Percentiles rank a stretch among this genome's conserved stretches.
These are phyloP conservation scores for Paramarasmius palmivorus DNA, from an alignment of 1,284 basidiomycete genomes.

Conservation along the genomic window DNA sequence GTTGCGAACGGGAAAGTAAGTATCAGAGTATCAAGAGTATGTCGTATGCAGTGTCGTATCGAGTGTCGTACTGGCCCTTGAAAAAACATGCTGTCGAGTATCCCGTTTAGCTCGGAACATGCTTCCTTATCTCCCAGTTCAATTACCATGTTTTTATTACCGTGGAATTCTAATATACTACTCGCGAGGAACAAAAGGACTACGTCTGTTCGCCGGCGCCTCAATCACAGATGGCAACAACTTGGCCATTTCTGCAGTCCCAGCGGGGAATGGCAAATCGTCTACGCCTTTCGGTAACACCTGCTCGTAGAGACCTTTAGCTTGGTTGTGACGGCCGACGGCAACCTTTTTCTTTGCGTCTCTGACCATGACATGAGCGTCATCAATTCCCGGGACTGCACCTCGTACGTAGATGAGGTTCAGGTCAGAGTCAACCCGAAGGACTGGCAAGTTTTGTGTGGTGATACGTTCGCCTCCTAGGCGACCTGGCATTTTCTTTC, in stretches of 20 bases:
- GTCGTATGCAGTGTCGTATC: too few relatives aligned
- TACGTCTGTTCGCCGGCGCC: conserved; percentile 70
- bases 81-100: too few relatives aligned
- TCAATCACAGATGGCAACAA: conserved; percentile 63
- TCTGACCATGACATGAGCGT: conserved; percentile 71
- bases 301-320: conserved; percentile 78
- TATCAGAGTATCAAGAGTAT: too few relatives aligned
- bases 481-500: conserved; percentile 97
- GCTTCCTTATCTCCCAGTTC: background rate
- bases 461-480: conserved; percentile 88
- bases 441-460: conserved; percentile 86
- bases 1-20: too few relatives aligned
- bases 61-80: too few relatives aligned
- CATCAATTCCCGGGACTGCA: conserved; percentile 73
- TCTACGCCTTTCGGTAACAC: conserved; percentile 83
- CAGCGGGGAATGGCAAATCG: conserved; percentile 90
- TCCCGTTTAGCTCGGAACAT: too few relatives aligned
- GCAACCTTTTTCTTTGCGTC: conserved; percentile 85
- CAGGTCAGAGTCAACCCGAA: conserved; percentile 84
- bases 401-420: conserved; percentile 88
- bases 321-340: conserved; percentile 62
- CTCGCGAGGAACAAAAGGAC: conserved; percentile 76
- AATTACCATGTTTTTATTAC: background rate
- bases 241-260: conserved; percentile 77
- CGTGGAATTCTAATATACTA: too few relatives aligned